A percentile compares a stretch with the other conserved stretches of the same genome.
Conservation (phyloP, 163 green algal genomes). For the Scenedesmus sp. region DNA sequence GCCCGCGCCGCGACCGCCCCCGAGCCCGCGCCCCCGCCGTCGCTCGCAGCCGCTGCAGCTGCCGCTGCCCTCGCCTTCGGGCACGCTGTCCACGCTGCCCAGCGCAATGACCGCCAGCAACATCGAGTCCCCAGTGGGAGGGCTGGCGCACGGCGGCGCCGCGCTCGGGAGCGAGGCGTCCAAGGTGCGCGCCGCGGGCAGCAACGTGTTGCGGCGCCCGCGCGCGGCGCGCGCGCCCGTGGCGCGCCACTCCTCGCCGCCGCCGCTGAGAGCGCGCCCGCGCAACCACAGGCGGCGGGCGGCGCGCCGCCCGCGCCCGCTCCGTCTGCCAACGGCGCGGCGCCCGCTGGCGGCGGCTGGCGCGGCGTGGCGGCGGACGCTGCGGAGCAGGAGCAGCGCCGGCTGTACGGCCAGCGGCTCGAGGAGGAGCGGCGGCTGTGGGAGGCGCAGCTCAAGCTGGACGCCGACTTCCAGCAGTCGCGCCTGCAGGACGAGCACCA, state of each 20-base stretch:
- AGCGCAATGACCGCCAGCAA: slow-evolving; percentile 31
- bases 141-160: too few species aligned
- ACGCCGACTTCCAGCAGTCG: not conserved
- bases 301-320: not conserved
- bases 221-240: too few species aligned
- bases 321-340: not conserved
- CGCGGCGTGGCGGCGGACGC: slow-evolving; percentile 15
- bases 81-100: slow-evolving; percentile 36
- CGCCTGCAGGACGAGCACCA: slow-evolving; percentile 15
- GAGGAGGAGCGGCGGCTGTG: slow-evolving; percentile 27
- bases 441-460: slow-evolving; percentile 18
- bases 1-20: too few species aligned
- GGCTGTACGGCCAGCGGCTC: slow-evolving; percentile 28
- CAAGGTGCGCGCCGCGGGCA: not conserved
- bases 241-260: too few species aligned
- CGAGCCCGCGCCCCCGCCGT: too few species aligned
- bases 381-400: slow-evolving; percentile 32
- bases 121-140: slow-evolving; percentile 16
- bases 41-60: slow-evolving; percentile 26
- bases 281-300: slow-evolving; percentile 7
- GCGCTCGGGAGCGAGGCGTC: not conserved
- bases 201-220: too few species aligned
- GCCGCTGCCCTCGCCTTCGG: slow-evolving; percentile 9
- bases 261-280: too few species aligned
- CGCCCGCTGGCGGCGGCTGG: slow-evolving; percentile 15